Percentiles rank a stretch among this genome's conserved stretches.
phyloP scores from a whole-genome alignment of 305 asterid genomes.

The Withania somnifera region DNA sequence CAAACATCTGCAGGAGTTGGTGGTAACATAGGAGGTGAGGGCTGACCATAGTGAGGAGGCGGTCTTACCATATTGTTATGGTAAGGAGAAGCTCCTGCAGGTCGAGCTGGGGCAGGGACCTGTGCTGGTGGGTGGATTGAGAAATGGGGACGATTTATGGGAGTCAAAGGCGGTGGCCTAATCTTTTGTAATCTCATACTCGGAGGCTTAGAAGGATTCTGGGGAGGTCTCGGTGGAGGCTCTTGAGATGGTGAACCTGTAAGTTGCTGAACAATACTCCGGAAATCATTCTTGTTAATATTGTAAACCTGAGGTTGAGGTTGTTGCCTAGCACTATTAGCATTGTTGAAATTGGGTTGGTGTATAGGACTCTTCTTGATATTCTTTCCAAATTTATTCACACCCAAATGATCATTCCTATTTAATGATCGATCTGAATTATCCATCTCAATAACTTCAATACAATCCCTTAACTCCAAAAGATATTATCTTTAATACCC shows the following conservation, averaged over 20 bases:
- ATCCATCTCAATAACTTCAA: constrained; percentile 36
- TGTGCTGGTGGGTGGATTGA: constrained; percentile 42
- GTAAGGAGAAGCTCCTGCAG: constrained; percentile 27
- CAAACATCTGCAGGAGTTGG: constrained; percentile 55
- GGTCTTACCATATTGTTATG: constrained; percentile 38
- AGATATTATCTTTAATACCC: neutral
- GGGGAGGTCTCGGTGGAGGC: constrained; percentile 46
- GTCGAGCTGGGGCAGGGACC: constrained; percentile 27
- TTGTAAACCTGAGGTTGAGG: constrained; percentile 88
- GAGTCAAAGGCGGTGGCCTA: constrained; percentile 74
- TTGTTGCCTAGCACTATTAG: constrained; percentile 39
- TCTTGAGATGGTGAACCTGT: constrained; percentile 79
- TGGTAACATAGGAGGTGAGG: constrained; percentile 33
- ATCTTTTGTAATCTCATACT: constrained; percentile 68
- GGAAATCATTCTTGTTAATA: constrained; percentile 67
- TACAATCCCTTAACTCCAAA: neutral
- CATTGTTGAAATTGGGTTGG: constrained; percentile 46
- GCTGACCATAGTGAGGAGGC: constrained; percentile 45
- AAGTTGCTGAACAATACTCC: constrained; percentile 67
- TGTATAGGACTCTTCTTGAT: constrained; percentile 80
- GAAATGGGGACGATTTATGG: constrained; percentile 49
- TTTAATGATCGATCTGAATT: constrained; percentile 41
- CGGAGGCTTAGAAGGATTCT: constrained; percentile 51
- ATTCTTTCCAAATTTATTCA: constrained; percentile 72
- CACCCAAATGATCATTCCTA: constrained; percentile 66